phyloP scores from a whole-genome alignment of 139 green algal species.

The Chlorella sorokiniana region DNA sequence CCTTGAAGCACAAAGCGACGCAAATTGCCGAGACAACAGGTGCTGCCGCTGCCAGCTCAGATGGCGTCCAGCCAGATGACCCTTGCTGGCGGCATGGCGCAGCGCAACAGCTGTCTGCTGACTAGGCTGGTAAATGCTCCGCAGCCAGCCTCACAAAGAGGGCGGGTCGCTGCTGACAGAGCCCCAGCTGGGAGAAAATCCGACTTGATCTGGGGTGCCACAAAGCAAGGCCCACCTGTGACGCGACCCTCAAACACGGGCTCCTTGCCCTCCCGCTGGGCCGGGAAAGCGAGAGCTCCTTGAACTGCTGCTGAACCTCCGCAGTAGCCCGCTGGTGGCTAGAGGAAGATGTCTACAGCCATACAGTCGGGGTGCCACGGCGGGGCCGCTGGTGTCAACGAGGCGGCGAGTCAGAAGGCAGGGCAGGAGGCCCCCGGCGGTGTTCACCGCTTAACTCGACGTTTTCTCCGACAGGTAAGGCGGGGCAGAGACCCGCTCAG shows the following conservation, averaged over 20 bases:
- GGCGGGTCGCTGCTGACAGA: too few species aligned
- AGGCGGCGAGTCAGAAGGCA: neutral
- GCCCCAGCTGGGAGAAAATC: too few species aligned
- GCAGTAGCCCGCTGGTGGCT: conserved; percentile 8
- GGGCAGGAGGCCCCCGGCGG: neutral
- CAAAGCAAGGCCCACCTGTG: conserved; percentile 35
- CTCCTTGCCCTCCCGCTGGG: conserved; percentile 53
- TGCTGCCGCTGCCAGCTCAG: neutral
- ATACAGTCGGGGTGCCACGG: neutral
- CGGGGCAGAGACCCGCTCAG: neutral
- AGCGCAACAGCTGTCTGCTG: too few species aligned
- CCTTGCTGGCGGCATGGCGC: too few species aligned
- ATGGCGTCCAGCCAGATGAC: too few species aligned
- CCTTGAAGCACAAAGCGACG: neutral
- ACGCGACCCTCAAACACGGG: conserved; percentile 70
- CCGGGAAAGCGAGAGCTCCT: conserved; percentile 61
- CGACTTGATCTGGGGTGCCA: too few species aligned
- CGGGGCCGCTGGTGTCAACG: neutral
- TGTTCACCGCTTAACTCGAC: too few species aligned
- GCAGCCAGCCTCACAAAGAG: too few species aligned
- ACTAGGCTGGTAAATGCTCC: too few species aligned
- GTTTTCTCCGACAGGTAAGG: neutral
- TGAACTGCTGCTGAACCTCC: conserved; percentile 58
- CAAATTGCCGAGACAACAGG: neutral
- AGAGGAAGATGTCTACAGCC: neutral